phyloP scores from a whole-genome alignment of 495 filamentous ascomycete genomes.

The Acidomyces sp. region DNA sequence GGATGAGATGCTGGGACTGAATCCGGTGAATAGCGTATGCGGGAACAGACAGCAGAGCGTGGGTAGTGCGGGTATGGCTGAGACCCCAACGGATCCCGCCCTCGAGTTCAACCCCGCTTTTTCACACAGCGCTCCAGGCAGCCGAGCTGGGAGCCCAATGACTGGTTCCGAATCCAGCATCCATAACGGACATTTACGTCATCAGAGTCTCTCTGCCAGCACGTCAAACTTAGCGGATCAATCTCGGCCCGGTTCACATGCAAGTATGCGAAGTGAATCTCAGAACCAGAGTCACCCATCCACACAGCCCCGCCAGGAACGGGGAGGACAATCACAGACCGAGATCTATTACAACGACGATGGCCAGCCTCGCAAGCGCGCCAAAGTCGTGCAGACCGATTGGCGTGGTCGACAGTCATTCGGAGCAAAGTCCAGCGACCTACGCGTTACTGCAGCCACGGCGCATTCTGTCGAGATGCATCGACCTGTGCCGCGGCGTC shows the following conservation, averaged over 20 bases:
- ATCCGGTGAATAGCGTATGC: slow-evolving; percentile 1
- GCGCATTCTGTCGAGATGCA: slow-evolving; percentile 77
- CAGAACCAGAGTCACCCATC: slow-evolving; percentile 16
- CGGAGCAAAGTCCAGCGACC: slow-evolving; percentile 57
- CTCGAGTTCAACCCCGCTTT: slow-evolving; percentile 19
- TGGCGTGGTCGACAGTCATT: slow-evolving; percentile 55
- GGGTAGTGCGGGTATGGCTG: slow-evolving; percentile 12
- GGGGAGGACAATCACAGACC: slow-evolving; percentile 3
- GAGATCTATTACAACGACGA: slow-evolving; percentile 23
- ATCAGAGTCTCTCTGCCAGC: slow-evolving; percentile 17
- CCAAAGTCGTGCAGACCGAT: slow-evolving; percentile 55
- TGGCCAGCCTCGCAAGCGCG: slow-evolving; percentile 49
- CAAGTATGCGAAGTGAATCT: slow-evolving; percentile 24
- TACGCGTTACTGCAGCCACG: slow-evolving; percentile 79
- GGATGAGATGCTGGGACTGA: slow-evolving; percentile 16
- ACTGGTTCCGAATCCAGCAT: slow-evolving; percentile 27
- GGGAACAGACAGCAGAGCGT: slow-evolving; percentile 7
- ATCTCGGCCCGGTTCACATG: slow-evolving; percentile 22
- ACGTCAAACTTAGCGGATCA: slow-evolving; percentile 13
- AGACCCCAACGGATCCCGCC: slow-evolving; percentile 18
- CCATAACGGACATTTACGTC: slow-evolving; percentile 14
- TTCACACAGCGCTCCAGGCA: slow-evolving; percentile 23
- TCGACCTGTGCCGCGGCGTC: slow-evolving; percentile 54
- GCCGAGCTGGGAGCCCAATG: slow-evolving; percentile 32
- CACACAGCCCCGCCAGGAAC: slow-evolving; percentile 4